Evolutionary conservation across 78 protist species (phyloP).

Genomic region (Dictyostelium capitatum): DNA sequence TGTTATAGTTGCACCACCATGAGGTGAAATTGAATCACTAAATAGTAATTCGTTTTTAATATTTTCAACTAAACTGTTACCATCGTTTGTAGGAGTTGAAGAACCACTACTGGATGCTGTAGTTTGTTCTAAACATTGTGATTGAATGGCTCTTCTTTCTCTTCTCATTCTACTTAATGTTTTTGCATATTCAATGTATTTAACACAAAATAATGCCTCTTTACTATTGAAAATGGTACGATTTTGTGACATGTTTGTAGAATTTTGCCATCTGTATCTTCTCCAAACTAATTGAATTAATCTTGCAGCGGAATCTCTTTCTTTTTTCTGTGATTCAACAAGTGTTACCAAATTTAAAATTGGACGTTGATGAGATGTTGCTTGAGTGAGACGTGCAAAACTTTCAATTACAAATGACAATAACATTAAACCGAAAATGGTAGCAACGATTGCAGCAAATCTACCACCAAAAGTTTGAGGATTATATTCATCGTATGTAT

Average conservation of each 20-base stretch:
- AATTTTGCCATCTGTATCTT: conserved; percentile 54
- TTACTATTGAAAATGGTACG: conserved; percentile 19
- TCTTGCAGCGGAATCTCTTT: conserved; percentile 66
- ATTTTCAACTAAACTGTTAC: not conserved
- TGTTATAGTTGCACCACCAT: too few species aligned
- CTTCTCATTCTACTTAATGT: conserved; percentile 43
- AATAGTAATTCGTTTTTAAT: too few species aligned
- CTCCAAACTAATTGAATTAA: conserved; percentile 67
- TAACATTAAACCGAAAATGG: conserved; percentile 55
- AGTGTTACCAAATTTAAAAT: conserved; percentile 46
- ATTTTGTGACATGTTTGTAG: conserved; percentile 19
- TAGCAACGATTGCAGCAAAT: conserved; percentile 65
- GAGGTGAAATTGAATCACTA: too few species aligned
- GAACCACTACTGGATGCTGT: not conserved
- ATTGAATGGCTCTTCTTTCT: conserved; percentile 23
- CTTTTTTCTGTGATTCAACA: conserved; percentile 36
- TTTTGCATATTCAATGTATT: conserved; percentile 60
- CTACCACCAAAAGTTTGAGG: conserved; percentile 68
- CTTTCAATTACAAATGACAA: conserved; percentile 60
- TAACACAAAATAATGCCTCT: conserved; percentile 56
- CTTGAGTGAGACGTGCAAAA: conserved; percentile 40
- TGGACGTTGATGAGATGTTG: conserved; percentile 74
- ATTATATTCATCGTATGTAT: conserved; percentile 65
- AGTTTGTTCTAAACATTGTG: conserved; percentile 13
- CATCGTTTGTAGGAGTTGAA: not conserved